Evolutionary conservation across 768 basidiomycete genomes (phyloP).

Genomic region (Hortiboletus flavorubellus): DNA sequence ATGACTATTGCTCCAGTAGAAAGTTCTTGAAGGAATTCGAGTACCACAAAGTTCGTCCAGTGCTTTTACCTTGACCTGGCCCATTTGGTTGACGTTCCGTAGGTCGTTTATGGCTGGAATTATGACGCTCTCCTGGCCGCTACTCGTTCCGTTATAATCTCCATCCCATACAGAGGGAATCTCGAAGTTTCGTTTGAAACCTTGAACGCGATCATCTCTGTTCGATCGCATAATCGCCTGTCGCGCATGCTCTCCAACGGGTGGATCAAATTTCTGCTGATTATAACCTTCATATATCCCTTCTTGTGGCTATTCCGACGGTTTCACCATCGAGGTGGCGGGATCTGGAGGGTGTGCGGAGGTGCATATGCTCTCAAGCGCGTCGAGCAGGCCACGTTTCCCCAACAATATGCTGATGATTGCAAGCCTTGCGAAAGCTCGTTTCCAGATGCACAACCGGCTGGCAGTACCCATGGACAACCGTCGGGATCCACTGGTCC

Average conservation of each 20-base stretch:
- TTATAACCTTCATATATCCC: constrained; percentile 70
- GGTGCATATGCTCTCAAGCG: constrained; percentile 72
- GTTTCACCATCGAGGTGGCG: constrained; percentile 65
- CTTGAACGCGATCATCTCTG: constrained; percentile 47
- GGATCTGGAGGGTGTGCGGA: constrained; percentile 72
- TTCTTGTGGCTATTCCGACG: constrained; percentile 80
- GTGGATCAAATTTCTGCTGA: constrained; percentile 68
- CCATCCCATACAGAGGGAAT: constrained; percentile 38
- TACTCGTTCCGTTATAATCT: constrained; percentile 35
- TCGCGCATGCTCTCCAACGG: constrained; percentile 65
- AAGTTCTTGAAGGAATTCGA: constrained; percentile 77
- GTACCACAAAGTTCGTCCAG: constrained; percentile 55
- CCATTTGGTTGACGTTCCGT: constrained; percentile 27
- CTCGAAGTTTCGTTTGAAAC: constrained; percentile 48
- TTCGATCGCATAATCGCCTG: constrained; percentile 65
- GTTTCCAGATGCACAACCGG: constrained; percentile 1
- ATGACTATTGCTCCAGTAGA: constrained; percentile 70
- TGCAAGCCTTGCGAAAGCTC: constrained; percentile 1
- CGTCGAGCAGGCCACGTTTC: constrained; percentile 16
- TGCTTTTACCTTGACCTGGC: neutral
- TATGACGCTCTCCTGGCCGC: constrained; percentile 39
- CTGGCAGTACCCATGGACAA: neutral
- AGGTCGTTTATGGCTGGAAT: constrained; percentile 62
- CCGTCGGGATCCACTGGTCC: constrained; percentile 22
- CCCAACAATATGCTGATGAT: constrained; percentile 3